Percentiles rank a stretch among this genome's conserved stretches.
These are phyloP conservation scores for Wickerhamiella spandovensis DNA, from an alignment of 805 yeast genomes.

Conservation along the genomic window DNA sequence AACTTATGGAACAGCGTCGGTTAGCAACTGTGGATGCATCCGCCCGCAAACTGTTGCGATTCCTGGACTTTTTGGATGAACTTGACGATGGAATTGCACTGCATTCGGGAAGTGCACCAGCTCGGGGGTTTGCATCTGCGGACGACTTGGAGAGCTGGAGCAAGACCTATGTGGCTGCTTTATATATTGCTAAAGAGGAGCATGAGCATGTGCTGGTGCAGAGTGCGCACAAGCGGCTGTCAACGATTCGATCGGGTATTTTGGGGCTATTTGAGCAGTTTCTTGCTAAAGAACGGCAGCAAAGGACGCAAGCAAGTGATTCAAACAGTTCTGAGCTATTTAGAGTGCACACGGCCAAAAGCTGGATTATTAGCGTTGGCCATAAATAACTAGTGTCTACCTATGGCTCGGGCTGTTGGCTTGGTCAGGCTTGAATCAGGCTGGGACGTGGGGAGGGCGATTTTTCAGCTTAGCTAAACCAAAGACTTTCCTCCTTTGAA, in stretches of 20 bases:
- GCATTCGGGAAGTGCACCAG: not conserved
- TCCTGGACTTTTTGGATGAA: constrained; percentile 10
- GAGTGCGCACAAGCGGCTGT: not conserved
- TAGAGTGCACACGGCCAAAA: not conserved
- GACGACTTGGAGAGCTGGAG: constrained; percentile 1
- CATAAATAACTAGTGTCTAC: not conserved
- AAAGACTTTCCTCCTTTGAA: not conserved
- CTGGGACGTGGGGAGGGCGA: not conserved
- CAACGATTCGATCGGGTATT: not conserved
- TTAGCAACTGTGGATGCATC: constrained; percentile 6
- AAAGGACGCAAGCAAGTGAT: too few species aligned
- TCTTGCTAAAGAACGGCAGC: not conserved
- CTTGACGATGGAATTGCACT: constrained; percentile 5
- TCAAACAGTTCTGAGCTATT: not conserved
- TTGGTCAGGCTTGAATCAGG: not conserved
- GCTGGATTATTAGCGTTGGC: not conserved
- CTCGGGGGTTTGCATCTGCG: not conserved
- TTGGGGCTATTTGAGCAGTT: not conserved
- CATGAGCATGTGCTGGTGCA: not conserved
- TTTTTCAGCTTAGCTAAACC: not conserved
- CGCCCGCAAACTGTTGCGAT: constrained; percentile 6
- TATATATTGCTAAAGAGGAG: not conserved
- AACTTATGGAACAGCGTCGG: constrained; percentile 4
- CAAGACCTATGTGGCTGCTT: not conserved
- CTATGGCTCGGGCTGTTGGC: too few species aligned